phyloP scores from a whole-genome alignment of 345 rosid genomes.

The Citrus sinensis region DNA sequence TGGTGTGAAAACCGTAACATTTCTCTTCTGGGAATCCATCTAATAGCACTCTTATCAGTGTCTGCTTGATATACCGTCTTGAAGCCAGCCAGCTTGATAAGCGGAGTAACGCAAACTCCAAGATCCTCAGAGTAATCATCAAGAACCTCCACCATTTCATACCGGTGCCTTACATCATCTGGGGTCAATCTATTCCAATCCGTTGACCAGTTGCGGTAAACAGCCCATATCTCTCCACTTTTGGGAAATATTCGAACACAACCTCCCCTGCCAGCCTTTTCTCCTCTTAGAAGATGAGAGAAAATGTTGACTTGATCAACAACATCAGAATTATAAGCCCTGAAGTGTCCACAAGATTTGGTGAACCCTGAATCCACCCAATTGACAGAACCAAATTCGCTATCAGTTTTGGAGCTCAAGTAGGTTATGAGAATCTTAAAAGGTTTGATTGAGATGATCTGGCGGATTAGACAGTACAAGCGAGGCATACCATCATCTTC shows the following conservation, averaged over 20 bases:
- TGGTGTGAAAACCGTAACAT: conserved; percentile 91
- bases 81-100: conserved; percentile 71
- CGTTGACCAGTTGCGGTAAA: conserved; percentile 84
- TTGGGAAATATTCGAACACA: conserved; percentile 92
- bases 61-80: conserved; percentile 85
- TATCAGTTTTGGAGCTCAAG: conserved; percentile 90
- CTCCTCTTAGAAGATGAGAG: conserved; percentile 80
- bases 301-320: conserved; percentile 91
- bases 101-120: conserved; percentile 78
- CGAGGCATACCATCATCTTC: conserved; percentile 99
- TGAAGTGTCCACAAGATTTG: conserved; percentile 96
- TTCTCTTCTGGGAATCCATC: conserved; percentile 92
- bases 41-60: conserved; percentile 43
- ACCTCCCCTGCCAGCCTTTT: conserved; percentile 96
- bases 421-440: conserved; percentile 84
- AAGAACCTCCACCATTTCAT: conserved; percentile 97
- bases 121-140: conserved; percentile 89
- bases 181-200: conserved; percentile 86
- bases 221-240: conserved; percentile 93
- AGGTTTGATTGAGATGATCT: conserved; percentile 77
- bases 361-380: conserved; percentile 88
- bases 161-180: conserved; percentile 74
- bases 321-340: conserved; percentile 73
- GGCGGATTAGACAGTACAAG: conserved; percentile 74
- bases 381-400: conserved; percentile 78